These are phyloP conservation scores for Gleditsia sinensis DNA, from an alignment of 306 rosid species.

Conservation along the genomic window DNA sequence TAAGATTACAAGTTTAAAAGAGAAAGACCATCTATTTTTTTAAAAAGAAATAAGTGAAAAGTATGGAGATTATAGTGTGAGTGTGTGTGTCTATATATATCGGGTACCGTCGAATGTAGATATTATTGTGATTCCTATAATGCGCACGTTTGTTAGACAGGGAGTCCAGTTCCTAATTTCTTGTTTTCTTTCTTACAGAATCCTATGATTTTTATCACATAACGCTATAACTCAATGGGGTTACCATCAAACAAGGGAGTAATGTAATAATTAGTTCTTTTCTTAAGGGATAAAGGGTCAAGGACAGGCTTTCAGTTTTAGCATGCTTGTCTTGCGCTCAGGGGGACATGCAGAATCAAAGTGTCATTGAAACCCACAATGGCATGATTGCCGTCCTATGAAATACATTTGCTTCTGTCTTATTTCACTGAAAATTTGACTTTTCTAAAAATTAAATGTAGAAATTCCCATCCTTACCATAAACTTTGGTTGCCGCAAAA, in stretches of 20 bases:
- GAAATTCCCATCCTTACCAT: background rate
- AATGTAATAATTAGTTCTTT: background rate
- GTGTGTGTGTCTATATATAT: too few relatives aligned
- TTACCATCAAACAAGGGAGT: constrained; percentile 1
- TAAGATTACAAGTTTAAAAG: too few relatives aligned
- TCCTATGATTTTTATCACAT: background rate
- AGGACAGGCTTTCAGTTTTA: background rate
- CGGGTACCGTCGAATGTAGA: too few relatives aligned
- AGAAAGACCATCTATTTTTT: too few relatives aligned
- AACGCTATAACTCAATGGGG: too few relatives aligned
- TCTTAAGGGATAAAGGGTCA: background rate
- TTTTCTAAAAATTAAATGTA: background rate
- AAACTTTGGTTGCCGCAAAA: background rate
- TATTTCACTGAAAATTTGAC: background rate
- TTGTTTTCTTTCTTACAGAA: background rate
- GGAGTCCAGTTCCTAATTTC: background rate
- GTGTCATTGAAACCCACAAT: background rate
- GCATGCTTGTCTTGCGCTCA: constrained; percentile 18
- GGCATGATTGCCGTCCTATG: constrained; percentile 1
- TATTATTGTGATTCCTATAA: too few relatives aligned
- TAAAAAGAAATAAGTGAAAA: too few relatives aligned
- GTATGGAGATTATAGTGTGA: too few relatives aligned
- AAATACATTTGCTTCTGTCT: background rate
- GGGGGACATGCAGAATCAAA: constrained; percentile 1
- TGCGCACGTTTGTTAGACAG: background rate